These are phyloP conservation scores for Fusarium zealandicum DNA, from an alignment of 2,329 filamentous ascomycete species.

Conservation along the genomic window DNA sequence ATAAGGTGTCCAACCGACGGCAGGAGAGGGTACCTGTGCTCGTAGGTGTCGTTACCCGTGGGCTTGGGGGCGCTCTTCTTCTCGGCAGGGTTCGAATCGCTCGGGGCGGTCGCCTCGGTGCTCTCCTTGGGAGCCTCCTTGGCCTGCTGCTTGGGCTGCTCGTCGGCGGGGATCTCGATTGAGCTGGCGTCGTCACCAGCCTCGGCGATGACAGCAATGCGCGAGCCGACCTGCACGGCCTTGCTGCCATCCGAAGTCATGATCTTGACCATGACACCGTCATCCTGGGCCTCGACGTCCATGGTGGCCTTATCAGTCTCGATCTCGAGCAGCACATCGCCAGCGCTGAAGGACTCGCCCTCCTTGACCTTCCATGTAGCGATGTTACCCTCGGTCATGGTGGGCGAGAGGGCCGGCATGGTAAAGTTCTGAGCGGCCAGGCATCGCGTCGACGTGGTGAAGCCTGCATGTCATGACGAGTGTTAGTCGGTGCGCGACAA, in stretches of 20 bases:
- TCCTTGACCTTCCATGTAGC: conserved; percentile 86
- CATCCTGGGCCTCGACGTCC: conserved; percentile 93
- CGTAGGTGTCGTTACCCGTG: conserved; percentile 59
- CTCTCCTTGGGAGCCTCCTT: conserved; percentile 63
- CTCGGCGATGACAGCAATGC: conserved; percentile 86
- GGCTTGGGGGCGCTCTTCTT: conserved; percentile 48
- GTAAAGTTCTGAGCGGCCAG: conserved; percentile 85
- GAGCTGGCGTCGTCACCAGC: conserved; percentile 77
- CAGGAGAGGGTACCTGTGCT: conserved; percentile 75
- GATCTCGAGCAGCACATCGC: conserved; percentile 89
- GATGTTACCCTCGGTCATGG: conserved; percentile 94
- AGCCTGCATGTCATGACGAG: conserved; percentile 55
- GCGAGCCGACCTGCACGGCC: conserved; percentile 75
- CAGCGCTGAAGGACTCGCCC: conserved; percentile 80
- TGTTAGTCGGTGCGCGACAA: conserved; percentile 39
- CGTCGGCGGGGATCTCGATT: conserved; percentile 78
- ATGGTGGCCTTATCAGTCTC: conserved; percentile 95
- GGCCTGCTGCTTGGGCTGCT: conserved; percentile 68
- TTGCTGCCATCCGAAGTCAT: conserved; percentile 76
- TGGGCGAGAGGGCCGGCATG: conserved; percentile 90
- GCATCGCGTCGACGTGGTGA: conserved; percentile 67
- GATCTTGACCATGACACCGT: conserved; percentile 87
- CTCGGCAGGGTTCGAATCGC: conserved; percentile 47
- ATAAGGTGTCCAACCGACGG: conserved; percentile 87
- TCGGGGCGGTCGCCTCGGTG: conserved; percentile 37